Evolutionary conservation across 306 rosid genomes (phyloP), one percentile per base, ranked within the genome.

Genomic region (Pterocarpus macrocarpus): DNA sequence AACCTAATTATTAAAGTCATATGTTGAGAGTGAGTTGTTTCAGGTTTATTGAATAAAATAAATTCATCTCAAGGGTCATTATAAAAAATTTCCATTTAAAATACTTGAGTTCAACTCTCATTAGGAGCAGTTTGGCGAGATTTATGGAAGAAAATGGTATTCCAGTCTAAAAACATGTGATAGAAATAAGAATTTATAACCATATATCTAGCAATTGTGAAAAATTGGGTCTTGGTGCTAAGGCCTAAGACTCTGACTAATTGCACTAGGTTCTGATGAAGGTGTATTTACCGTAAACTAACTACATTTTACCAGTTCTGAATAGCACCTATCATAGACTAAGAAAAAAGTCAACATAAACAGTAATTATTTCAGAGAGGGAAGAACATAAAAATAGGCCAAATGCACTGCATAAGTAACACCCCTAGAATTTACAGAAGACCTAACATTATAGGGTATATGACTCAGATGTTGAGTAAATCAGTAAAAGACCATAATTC

Each of bases 251-350:
- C 52, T 63, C 14, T 56, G 80, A 76, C 76, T 74, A 52, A 56
- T 2, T 34, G 43, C 77, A 49, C 44, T 76, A 69, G 85, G 71
- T 69, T 58, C 57, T 1, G 2, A 68, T 41, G 13, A 80, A 9
- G 28, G 7, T 52, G 69, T 58, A 67, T 69, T 59, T 80, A 52
- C 50, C 4, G 34, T 71, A 80, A 73, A 73, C 71, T 52, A 78
- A 78, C 81, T 73, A 65, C 67, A 82, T 67, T 79, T 67, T 82
- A 82, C 89, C 71, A 36, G 71, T 36, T 74, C 32, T 32, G 47
- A 8, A 10, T 41, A 11, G 15, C 6, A 57, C 34, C 78, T 62
- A 70, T 70, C 71, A 76, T 70, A 72, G 75, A 67, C 76, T 64
- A 7, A 17, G 56, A 33, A 68, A 14, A 70, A 70, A 73, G 86